Conservation (phyloP, 306 rosid species). For the Herpetospermum pedunculosum region DNA sequence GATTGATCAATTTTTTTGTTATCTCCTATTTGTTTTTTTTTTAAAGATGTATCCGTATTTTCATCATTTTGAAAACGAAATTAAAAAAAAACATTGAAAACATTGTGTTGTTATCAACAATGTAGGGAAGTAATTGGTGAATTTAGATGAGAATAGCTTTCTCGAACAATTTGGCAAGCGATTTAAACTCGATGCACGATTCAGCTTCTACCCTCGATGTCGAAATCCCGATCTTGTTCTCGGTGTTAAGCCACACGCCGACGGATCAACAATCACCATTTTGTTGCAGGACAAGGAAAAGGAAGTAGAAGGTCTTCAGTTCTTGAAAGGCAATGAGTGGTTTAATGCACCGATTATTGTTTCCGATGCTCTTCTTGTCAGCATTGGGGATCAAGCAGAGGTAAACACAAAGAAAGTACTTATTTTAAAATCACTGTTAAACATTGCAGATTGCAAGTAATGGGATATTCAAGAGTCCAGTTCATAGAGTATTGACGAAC, state of each 20-base stretch:
- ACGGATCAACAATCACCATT: constrained; percentile 49
- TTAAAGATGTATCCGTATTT: no score
- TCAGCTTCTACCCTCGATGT: constrained; percentile 69
- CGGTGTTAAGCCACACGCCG: constrained; percentile 62
- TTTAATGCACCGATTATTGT: constrained; percentile 51
- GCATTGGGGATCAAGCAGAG: constrained; percentile 79
- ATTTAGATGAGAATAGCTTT: constrained; percentile 53
- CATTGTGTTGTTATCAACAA: no score
- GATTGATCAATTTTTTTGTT: no score
- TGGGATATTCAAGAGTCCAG: constrained; percentile 53
- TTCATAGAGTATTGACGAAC: constrained; percentile 48
- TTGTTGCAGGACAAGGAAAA: constrained; percentile 58
- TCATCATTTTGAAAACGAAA: no score
- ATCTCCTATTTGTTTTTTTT: no score
- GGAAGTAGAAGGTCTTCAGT: constrained; percentile 72
- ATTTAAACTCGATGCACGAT: constrained; percentile 23
- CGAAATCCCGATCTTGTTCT: constrained; percentile 50
- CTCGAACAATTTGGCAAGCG: constrained; percentile 34
- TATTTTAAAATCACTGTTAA: not conserved
- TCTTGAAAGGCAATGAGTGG: constrained; percentile 58
- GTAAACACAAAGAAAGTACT: constrained; percentile 17
- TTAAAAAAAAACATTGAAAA: no score
- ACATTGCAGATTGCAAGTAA: constrained; percentile 31
- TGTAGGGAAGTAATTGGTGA: constrained; percentile 39
- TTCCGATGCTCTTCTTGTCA: constrained; percentile 47